phyloP scores from a whole-genome alignment of 2,329 filamentous ascomycete genomes.

The Colletotrichum sidae region DNA sequence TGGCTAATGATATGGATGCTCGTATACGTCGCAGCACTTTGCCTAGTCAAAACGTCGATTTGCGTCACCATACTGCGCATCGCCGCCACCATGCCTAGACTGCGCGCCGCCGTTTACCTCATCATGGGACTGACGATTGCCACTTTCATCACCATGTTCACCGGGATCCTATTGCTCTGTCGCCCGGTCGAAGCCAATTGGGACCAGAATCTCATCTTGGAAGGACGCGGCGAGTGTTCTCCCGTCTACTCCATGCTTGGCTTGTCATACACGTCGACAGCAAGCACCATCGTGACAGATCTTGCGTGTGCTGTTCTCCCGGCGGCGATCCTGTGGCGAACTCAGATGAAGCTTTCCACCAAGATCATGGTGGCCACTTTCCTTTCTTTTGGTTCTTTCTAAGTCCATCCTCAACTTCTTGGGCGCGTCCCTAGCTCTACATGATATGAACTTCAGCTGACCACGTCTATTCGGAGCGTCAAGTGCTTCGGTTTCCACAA shows the following conservation, averaged over 20 bases:
- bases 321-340: constrained; percentile 46
- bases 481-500: constrained; percentile 41
- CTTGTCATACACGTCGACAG: constrained; percentile 44
- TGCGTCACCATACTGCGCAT: constrained; percentile 47
- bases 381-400: constrained; percentile 41
- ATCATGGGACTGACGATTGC: constrained; percentile 40
- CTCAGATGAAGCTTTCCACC: constrained; percentile 44
- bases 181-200: constrained; percentile 41
- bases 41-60: constrained; percentile 47
- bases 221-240: constrained; percentile 38
- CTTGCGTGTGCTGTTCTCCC: constrained; percentile 46
- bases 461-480: no score
- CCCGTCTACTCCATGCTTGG: constrained; percentile 40
- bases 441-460: no score
- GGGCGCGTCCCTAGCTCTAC: not conserved
- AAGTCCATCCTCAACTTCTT: constrained; percentile 16
- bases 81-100: constrained; percentile 39
- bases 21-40: constrained; percentile 40
- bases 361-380: constrained; percentile 38
- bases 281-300: constrained; percentile 47
- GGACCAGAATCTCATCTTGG: constrained; percentile 44
- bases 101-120: constrained; percentile 40
- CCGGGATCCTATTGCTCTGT: constrained; percentile 41
- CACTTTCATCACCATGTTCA: constrained; percentile 45
- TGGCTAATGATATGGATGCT: constrained; percentile 44